Base-by-base conservation (phyloP, 495 filamentous ascomycete genomes). In the Oidiodendron maius region DNA sequence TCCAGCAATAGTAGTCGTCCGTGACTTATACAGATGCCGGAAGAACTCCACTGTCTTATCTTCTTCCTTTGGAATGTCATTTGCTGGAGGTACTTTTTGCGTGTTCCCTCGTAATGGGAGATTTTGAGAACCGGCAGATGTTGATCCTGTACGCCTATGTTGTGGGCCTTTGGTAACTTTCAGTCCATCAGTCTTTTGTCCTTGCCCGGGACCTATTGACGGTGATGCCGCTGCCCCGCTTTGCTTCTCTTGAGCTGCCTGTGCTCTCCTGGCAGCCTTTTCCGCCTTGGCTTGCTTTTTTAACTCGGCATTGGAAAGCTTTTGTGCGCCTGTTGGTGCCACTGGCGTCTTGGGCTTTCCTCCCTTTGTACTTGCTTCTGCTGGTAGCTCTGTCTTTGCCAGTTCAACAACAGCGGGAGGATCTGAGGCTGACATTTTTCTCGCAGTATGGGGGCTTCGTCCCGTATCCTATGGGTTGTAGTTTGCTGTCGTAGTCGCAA, bases 281-380 rank as follows among this genome's bases (percentile, higher is more conserved):
- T 93, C 86, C 10, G 80, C 86, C 61, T 91, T 89, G 42, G 80
- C 78, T 63, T 78, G 75, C 43, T 84, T 85, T 60, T 91, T 93
- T 58, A 88, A 57, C 59, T 90, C 84, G 5, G 81, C 82, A 10
- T 72, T 71, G 1, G 80, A 80, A 44, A 80, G 71, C 48, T 87
- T 72, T 20, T 70, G 37, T 26, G 51, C 54, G 21, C 56, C 57
- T 21, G 55, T 22, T 42, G 48, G 50, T 13, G 60, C 50, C 40
- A 56, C 48, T 32, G 57, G 5, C 36, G 57, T 48, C 48, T 72
- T 66, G 22, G 66, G 41, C 18, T 62, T 53, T 44, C 68, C 63
- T 53, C 53, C 16, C n/a, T 44, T 48, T 43, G 28, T 47, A 21
- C 23, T 20, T 17, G 3, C 38, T 9, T 20, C 38, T 15, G 15